These are phyloP conservation scores for Alternaria atra DNA, from an alignment of 2,329 filamentous ascomycete species.

Conservation along the genomic window DNA sequence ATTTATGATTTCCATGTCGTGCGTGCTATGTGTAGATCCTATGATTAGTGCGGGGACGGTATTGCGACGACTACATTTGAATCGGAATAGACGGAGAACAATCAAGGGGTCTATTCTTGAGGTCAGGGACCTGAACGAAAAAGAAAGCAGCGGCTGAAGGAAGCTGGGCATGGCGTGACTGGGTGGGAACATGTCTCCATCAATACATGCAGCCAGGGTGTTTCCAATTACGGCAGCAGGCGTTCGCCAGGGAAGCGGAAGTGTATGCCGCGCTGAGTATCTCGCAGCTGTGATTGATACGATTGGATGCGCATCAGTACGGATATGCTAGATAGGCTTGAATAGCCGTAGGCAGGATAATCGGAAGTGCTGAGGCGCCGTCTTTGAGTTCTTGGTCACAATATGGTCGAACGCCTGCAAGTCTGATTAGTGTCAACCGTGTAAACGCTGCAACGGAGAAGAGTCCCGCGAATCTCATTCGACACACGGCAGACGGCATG, in stretches of 20 bases:
- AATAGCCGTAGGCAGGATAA: not conserved
- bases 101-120: not conserved
- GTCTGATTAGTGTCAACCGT: not conserved
- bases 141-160: not conserved
- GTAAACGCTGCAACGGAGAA: slow-evolving; percentile 2
- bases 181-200: not conserved
- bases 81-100: not conserved
- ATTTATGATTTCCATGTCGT: not conserved
- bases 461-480: not conserved
- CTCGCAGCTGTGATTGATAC: not conserved
- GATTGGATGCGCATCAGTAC: not conserved
- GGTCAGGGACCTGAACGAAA: not conserved
- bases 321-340: not conserved
- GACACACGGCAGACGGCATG: not conserved
- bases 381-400: not conserved
- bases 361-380: not conserved
- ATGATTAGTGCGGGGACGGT: not conserved
- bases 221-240: slow-evolving; percentile 3
- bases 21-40: not conserved
- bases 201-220: not conserved
- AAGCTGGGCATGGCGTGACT: not conserved
- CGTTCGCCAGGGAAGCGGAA: not conserved
- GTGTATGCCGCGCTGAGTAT: not conserved
- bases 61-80: not conserved
- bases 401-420: not conserved